Conservation (phyloP, 495 filamentous ascomycete species). For the Sporormia fimetaria region DNA sequence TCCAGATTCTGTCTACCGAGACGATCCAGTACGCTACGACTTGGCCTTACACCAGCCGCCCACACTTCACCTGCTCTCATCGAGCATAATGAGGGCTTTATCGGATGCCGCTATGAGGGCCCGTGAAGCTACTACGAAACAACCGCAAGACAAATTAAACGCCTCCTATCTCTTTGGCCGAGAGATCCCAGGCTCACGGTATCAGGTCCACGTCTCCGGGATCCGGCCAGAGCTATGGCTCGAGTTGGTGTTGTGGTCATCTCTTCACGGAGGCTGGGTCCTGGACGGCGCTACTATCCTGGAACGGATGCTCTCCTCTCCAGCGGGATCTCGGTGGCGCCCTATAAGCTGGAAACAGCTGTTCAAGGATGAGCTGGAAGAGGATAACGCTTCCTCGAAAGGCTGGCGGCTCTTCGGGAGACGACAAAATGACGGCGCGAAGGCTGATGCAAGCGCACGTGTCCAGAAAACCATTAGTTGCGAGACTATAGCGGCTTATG, state of each 20-base stretch:
- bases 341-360: constrained; percentile 33
- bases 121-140: constrained; percentile 38
- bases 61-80: constrained; percentile 45
- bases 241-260: constrained; percentile 56
- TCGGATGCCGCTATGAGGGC: constrained; percentile 52
- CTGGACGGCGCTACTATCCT: constrained; percentile 43
- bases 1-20: constrained; percentile 49
- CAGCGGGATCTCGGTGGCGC: constrained; percentile 26
- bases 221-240: constrained; percentile 53
- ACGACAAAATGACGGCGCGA: not conserved
- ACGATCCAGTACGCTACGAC: constrained; percentile 29
- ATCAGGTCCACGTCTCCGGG: constrained; percentile 41
- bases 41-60: constrained; percentile 44
- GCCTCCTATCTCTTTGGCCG: constrained; percentile 31
- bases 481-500: constrained; percentile 45
- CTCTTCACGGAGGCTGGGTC: constrained; percentile 50
- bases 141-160: constrained; percentile 37
- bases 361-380: constrained; percentile 5
- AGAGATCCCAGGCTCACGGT: constrained; percentile 42
- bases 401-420: constrained; percentile 2
- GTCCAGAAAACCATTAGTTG: constrained; percentile 42
- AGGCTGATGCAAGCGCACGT: constrained; percentile 6
- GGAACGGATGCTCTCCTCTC: constrained; percentile 29
- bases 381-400: constrained; percentile 4
- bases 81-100: constrained; percentile 47